A percentile compares a stretch with the other conserved stretches of the same genome.
These are phyloP conservation scores for Russula dissimulans DNA, from an alignment of 768 basidiomycete genomes.

Conservation along the genomic window DNA sequence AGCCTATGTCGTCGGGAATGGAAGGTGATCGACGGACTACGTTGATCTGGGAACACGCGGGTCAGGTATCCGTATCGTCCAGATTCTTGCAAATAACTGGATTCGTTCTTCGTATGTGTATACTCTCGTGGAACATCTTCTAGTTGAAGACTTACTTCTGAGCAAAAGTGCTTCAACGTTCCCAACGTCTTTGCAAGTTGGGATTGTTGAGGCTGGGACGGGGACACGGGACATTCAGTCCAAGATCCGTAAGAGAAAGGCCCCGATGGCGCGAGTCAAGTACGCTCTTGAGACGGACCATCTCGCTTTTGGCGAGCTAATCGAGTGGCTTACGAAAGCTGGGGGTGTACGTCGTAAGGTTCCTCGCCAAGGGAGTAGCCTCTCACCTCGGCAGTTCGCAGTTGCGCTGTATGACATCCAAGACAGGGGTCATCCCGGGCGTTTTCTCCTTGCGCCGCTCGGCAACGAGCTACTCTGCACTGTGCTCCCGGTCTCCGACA, in stretches of 20 bases:
- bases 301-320: background rate
- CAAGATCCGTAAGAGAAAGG: background rate
- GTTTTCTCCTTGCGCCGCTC: constrained; percentile 7
- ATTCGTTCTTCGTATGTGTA: background rate
- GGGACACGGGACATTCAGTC: background rate
- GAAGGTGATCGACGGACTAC: no score
- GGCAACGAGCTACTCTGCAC: background rate
- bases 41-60: no score
- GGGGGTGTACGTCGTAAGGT: background rate
- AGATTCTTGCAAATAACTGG: background rate
- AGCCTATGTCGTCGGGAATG: no score
- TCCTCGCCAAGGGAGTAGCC: background rate
- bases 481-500: background rate
- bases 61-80: background rate
- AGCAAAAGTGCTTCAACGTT: background rate
- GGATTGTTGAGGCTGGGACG: background rate
- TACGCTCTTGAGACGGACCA: background rate
- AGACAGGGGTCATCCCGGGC: no score
- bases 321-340: background rate
- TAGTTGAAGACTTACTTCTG: background rate
- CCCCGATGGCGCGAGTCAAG: background rate
- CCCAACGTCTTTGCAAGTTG: background rate
- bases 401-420: background rate
- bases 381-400: background rate
- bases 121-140: no score